Base-by-base conservation (phyloP, 495 filamentous ascomycete species). In the Xylaria venustula region DNA sequence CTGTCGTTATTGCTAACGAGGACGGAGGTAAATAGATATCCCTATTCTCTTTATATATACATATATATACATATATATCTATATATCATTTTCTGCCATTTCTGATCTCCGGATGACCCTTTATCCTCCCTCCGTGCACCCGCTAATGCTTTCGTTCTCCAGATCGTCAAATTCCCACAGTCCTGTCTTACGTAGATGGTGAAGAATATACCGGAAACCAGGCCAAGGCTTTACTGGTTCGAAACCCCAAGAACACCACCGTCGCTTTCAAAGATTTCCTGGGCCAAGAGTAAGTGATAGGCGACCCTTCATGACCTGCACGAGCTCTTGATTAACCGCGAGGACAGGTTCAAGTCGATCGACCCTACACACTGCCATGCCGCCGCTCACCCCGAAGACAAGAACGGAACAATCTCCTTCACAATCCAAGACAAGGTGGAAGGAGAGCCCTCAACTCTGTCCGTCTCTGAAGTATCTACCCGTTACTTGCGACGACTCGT, bases 1-100 rank as follows among this genome's bases (percentile, higher is more conserved):
- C 92, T 62, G 92, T 96, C 73, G 93, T 98, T 67, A 98, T 98
- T 75, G 94, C 95, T 60, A 98, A 98, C 77, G 95, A 98, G 77
- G 94, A 98, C 76, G 94, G 94, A 84, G 92, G 92, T 94, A 34
- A 34, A 11, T 71, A 72, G 87, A 25, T 30, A 25, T 25, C 2
- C 40, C 12, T 56, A 11, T 26, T 41, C 7, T 15, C 3, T 14
- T 12, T 22, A 15, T 4, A 5, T 28, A n/a, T n/a, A n/a, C n/a
- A n/a, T n/a, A n/a, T n/a, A n/a, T n/a, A n/a, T n/a, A n/a, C n/a
- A n/a, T n/a, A n/a, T n/a, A n/a, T n/a, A n/a, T n/a, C n/a, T n/a
- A n/a, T n/a, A n/a, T n/a, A n/a, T n/a, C n/a, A n/a, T n/a, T n/a
- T n/a, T n/a, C n/a, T n/a, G n/a, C n/a, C n/a, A n/a, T n/a, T n/a